Evolutionary conservation across 1,284 basidiomycete species (phyloP), one percentile per base, ranked within the genome.

Genomic region (Neonothopanus nambi): DNA sequence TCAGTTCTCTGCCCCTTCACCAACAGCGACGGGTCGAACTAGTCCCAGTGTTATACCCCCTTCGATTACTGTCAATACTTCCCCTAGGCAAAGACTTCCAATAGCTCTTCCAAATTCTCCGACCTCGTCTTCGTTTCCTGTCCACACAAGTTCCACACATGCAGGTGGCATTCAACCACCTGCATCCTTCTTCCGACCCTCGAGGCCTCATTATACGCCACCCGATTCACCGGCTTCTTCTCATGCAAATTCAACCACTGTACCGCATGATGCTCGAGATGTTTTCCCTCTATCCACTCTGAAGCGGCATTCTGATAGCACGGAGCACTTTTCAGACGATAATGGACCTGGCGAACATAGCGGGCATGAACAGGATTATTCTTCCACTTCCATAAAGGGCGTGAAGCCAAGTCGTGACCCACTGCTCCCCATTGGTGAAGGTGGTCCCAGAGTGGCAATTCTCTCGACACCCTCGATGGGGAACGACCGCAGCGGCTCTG

Each of bases 111-210:
- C n/a, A 57, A 51, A 17, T 15, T 51, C 47, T n/a, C 64, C 57
- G 45, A 58, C 56, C 42, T 61, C 62, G 56, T 53, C 57, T 51
- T 54, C 59, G 7, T 54, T 57, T 23, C 57, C 59, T 20, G 54
- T 59, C 23, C 69, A 67, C 44, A 58, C 58, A 26, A 65, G 70
- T 52, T 67, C 77, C 2, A 85, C 86, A 0, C 85, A 89, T 67
- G 82, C 84, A 15, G 81, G 83, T 40, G 89, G 87, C 24, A 85
- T 90, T 18, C 81, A 84, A 51, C 87, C 88, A 21, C 81, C 88
- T 17, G 80, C 85, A 9, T 84, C 84, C 5, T 89, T 91, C 70
- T 91, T 90, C 63, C 80, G 77, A 24, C 87, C 88, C 4, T 79
- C 81, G 9, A 75, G 82, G 44, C 71, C 47, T 17, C 54, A 55